Evolutionary conservation across 768 basidiomycete species (phyloP).

Genomic region (Russula sp.): DNA sequence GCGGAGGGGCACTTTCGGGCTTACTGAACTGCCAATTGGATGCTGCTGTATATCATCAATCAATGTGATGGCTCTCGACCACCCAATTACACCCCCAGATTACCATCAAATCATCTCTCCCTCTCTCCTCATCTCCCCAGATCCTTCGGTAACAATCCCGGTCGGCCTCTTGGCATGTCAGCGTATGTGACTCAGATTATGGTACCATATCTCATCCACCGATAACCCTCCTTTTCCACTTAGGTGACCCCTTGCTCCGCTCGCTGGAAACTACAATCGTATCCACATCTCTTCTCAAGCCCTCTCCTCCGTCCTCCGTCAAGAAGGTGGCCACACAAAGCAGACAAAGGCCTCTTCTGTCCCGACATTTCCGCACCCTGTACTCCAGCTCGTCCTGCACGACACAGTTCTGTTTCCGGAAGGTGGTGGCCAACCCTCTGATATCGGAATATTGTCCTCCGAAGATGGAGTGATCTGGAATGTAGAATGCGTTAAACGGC

Average conservation of each 20-base stretch:
- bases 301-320: slow-evolving; percentile 39
- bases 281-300: slow-evolving; percentile 47
- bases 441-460: slow-evolving; percentile 56
- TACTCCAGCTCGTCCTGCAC: slow-evolving; percentile 65
- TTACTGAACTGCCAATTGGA: background rate
- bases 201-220: background rate
- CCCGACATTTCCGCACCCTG: slow-evolving; percentile 45
- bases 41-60: slow-evolving; percentile 29
- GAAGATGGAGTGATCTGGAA: slow-evolving; percentile 49
- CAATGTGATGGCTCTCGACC: slow-evolving; percentile 42
- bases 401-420: slow-evolving; percentile 83
- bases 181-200: slow-evolving; percentile 45
- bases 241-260: slow-evolving; percentile 69
- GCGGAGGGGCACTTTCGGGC: background rate
- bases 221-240: slow-evolving; percentile 1
- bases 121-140: slow-evolving; percentile 52
- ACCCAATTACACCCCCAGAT: slow-evolving; percentile 45
- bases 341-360: slow-evolving; percentile 54
- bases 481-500: slow-evolving; percentile 63
- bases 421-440: slow-evolving; percentile 78
- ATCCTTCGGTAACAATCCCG: slow-evolving; percentile 52
- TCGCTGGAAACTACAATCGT: slow-evolving; percentile 58
- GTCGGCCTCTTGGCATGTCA: slow-evolving; percentile 80
- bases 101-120: slow-evolving; percentile 67
- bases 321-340: slow-evolving; percentile 47